Base-by-base conservation (phyloP, 192 early-diverging fungal genomes). In the Phlyctochytrium bullatum region DNA sequence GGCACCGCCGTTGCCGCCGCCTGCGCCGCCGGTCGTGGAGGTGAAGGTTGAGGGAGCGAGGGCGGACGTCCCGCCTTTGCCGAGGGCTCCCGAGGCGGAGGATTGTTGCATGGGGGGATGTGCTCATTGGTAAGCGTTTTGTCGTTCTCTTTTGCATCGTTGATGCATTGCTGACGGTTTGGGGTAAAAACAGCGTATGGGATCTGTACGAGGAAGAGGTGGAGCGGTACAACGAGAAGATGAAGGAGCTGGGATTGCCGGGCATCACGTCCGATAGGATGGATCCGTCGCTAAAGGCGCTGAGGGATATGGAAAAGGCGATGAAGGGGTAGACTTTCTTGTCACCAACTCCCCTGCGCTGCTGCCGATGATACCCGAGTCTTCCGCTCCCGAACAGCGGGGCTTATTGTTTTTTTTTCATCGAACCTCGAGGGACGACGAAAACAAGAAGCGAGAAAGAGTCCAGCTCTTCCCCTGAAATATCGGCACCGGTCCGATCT, bases 81-180 rank as follows among this genome's bases (percentile, higher is more conserved):
- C 54, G 14, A 14, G 20, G 34, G 35, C 61, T 6, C 67, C 67
- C 23, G 67, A 56, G 3, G 23, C 60, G 2, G 67, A 69, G 36
- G 67, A 69, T 51, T 69, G 67, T 33, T 69, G 67, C 29, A 69
- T 69, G 67, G 25, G 47, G 20, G 67, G 67, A 24, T 69, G 67
- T 60, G 61, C 59, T 14, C 60, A 62, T 33, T 69, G 66, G 66
- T 68, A 61, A 60, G 66, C 1, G 0, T 10, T 12, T 57, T 36
- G 14, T n/a, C n/a, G n/a, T 47, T 60, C 33, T 27, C 65, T 34
- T 57, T 52, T 66, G 54, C 17, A 29, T 31, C 23, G 6, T 58
- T 66, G 34, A 12, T 27, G 16, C 20, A n/a, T n/a, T n/a, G n/a
- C n/a, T n/a, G n/a, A n/a, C n/a, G n/a, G n/a, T n/a, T n/a, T n/a